These are phyloP conservation scores for Aspergillus ochraceoroseus DNA, from an alignment of 2,329 filamentous ascomycete species.

Conservation along the genomic window DNA sequence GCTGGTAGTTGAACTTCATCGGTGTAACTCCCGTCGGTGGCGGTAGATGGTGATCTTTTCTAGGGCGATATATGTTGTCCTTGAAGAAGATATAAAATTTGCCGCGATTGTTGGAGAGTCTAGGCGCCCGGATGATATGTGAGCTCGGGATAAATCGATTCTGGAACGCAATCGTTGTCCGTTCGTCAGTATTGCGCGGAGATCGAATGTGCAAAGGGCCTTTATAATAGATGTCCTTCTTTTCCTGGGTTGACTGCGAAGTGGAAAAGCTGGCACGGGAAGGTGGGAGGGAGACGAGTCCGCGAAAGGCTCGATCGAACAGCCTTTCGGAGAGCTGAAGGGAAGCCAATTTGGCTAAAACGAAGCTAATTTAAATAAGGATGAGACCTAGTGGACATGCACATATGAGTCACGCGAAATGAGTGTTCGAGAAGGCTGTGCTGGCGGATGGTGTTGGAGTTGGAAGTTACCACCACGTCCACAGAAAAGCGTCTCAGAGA, in stretches of 20 bases:
- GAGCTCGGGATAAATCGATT: conserved; percentile 5
- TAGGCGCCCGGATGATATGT: conserved; percentile 17
- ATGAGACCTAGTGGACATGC: neutral
- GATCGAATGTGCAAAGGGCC: too few species aligned
- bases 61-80: neutral
- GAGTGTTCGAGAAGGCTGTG: neutral
- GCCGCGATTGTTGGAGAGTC: neutral
- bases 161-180: neutral
- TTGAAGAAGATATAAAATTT: conserved; percentile 27
- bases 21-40: conserved; percentile 16
- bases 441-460: neutral
- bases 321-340: conserved; percentile 29
- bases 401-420: conserved; percentile 4
- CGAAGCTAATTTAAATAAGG: neutral
- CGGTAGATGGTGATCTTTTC: neutral
- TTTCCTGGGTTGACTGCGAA: conserved; percentile 2
- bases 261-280: conserved; percentile 5
- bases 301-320: conserved; percentile 27
- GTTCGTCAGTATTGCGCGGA: too few species aligned
- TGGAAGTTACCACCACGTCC: too few species aligned
- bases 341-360: conserved; percentile 37
- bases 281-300: conserved; percentile 15
- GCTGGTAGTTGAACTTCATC: conserved; percentile 71
- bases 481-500: too few species aligned
- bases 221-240: too few species aligned